Percentiles rank a stretch among this genome's conserved stretches.
phyloP scores from a whole-genome alignment of 306 rosid species.

The Hippophae gyantsensis region DNA sequence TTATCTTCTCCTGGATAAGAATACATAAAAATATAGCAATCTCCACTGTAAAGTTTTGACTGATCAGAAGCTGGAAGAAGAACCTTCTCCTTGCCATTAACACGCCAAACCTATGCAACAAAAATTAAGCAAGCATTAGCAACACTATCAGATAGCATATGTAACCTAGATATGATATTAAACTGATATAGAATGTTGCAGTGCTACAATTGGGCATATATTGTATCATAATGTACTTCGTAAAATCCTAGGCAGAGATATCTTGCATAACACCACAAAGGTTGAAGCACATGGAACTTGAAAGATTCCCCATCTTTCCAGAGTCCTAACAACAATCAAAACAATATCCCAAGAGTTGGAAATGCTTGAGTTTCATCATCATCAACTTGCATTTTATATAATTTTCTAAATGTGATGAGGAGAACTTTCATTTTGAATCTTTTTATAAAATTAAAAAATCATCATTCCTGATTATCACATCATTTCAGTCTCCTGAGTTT shows the following conservation, averaged over 20 bases:
- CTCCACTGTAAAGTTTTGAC: slow-evolving; percentile 81
- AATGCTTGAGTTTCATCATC: no score
- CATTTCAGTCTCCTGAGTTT: no score
- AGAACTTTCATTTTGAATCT: no score
- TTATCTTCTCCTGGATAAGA: slow-evolving; percentile 89
- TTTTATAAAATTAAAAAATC: no score
- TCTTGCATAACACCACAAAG: no score
- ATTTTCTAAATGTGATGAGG: no score
- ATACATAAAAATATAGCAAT: slow-evolving; percentile 85
- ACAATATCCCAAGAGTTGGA: no score
- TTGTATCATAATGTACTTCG: slow-evolving; percentile 5
- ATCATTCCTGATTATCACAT: no score
- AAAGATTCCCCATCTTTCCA: no score
- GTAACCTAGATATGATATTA: slow-evolving; percentile 6
- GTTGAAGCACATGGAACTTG: no score
- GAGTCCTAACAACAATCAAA: no score
- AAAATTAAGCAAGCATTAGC: slow-evolving; percentile 25
- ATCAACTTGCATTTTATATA: no score
- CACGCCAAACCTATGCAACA: slow-evolving; percentile 79
- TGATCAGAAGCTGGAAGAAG: slow-evolving; percentile 70
- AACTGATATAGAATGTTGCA: slow-evolving; percentile 8
- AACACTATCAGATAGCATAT: slow-evolving; percentile 14
- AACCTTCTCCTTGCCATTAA: slow-evolving; percentile 66
- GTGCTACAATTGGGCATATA: not conserved
- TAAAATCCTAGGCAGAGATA: slow-evolving; percentile 7